Percentiles rank a stretch among this genome's conserved stretches.
Evolutionary conservation across 257 asterid species (phyloP).

Genomic region (Cinchona pubescens): DNA sequence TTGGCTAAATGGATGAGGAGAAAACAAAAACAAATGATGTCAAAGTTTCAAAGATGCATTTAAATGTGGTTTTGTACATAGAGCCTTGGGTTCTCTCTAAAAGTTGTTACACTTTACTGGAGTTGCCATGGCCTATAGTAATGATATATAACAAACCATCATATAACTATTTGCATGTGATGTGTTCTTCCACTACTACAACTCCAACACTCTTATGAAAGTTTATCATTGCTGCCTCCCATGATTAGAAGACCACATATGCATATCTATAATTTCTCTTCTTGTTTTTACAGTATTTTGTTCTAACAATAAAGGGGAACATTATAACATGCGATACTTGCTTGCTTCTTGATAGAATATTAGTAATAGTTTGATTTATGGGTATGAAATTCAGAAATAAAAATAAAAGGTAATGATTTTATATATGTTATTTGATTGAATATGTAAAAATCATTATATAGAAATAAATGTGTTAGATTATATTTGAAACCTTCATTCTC

Average conservation of each 20-base stretch:
- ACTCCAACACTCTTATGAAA: neutral
- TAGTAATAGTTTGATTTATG: no score
- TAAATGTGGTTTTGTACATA: neutral
- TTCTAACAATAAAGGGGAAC: neutral
- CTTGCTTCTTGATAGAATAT: neutral
- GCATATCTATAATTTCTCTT: neutral
- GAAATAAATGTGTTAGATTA: no score
- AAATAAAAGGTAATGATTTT: no score
- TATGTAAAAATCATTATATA: no score
- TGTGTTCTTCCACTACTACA: conserved; percentile 14
- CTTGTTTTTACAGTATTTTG: neutral
- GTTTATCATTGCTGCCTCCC: neutral
- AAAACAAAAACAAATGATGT: neutral
- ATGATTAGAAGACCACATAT: neutral
- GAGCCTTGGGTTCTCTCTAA: conserved; percentile 8
- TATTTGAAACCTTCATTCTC: no score
- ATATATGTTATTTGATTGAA: no score
- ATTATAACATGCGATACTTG: neutral
- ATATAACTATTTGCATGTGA: conserved; percentile 18
- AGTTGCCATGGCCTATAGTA: neutral
- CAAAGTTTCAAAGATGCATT: neutral
- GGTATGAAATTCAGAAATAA: no score
- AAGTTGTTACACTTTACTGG: conserved; percentile 6
- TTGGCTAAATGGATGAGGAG: no score
- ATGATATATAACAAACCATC: conserved; percentile 10